phyloP scores from a whole-genome alignment of 2,329 filamentous ascomycete genomes.

The Aspergillus brasiliensis region DNA sequence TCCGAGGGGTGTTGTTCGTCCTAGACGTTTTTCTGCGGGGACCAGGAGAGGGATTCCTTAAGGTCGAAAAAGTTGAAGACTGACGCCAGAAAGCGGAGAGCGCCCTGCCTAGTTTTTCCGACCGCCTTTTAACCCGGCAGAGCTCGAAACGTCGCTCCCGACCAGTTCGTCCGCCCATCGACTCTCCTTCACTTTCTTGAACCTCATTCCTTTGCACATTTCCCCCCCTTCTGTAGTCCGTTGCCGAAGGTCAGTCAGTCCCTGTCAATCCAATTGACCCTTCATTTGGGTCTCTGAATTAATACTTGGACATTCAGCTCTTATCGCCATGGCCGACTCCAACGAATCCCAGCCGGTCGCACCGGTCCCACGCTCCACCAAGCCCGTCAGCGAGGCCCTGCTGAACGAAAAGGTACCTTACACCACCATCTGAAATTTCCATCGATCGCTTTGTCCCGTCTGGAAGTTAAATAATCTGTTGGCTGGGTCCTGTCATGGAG shows the following conservation, averaged over 20 bases:
- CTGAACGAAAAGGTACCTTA: conserved; percentile 92
- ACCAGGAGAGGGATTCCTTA: neutral
- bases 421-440: neutral
- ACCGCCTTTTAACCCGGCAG: conserved; percentile 38
- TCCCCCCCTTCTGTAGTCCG: conserved; percentile 17
- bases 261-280: neutral
- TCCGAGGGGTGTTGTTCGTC: neutral
- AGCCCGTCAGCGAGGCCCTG: conserved; percentile 93
- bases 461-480: neutral
- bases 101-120: conserved; percentile 38
- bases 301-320: conserved; percentile 22
- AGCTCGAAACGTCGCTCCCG: conserved; percentile 27
- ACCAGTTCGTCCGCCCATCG: conserved; percentile 15
- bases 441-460: neutral
- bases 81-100: conserved; percentile 16
- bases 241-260: conserved; percentile 21
- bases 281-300: conserved; percentile 7
- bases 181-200: conserved; percentile 20
- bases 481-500: neutral
- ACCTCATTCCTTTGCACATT: conserved; percentile 24
- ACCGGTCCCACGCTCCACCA: conserved; percentile 68
- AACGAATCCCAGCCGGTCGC: conserved; percentile 62
- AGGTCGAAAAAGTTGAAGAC: conserved; percentile 21
- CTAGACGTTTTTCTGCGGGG: neutral
- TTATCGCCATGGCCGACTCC: conserved; percentile 58